phyloP scores from a whole-genome alignment of 208 protist genomes.

The Leishmania tarentolae region DNA sequence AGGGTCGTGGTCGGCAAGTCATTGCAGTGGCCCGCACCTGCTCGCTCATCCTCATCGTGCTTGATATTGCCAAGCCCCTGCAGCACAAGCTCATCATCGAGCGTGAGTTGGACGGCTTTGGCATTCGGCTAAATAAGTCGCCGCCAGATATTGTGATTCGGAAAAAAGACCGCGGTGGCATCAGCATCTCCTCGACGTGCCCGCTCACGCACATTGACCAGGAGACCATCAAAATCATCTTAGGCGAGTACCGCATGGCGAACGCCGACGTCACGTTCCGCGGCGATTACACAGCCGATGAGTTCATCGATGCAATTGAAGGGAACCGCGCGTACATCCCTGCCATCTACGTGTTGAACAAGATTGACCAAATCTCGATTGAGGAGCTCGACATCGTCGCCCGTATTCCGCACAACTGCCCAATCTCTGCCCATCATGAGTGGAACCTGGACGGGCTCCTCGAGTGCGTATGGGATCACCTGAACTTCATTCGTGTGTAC shows the following conservation, averaged over 20 bases:
- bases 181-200: slow-evolving; percentile 90
- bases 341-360: slow-evolving; percentile 98
- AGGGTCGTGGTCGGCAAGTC: slow-evolving; percentile 98
- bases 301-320: slow-evolving; percentile 99
- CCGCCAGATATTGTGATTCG: slow-evolving; percentile 97
- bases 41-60: slow-evolving; percentile 98
- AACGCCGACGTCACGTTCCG: slow-evolving; percentile 96
- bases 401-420: slow-evolving; percentile 96
- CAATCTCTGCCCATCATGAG: slow-evolving; percentile 95
- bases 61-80: slow-evolving; percentile 98
- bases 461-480: slow-evolving; percentile 98
- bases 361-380: slow-evolving; percentile 98
- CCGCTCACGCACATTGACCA: slow-evolving; percentile 88
- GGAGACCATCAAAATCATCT: slow-evolving; percentile 93
- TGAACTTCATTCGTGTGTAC: slow-evolving; percentile 98
- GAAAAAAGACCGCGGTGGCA: slow-evolving; percentile 94
- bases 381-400: slow-evolving; percentile 97
- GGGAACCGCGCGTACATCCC: slow-evolving; percentile 97
- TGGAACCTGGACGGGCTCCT: slow-evolving; percentile 98
- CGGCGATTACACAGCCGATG: slow-evolving; percentile 95
- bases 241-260: slow-evolving; percentile 95
- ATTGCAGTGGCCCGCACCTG: slow-evolving; percentile 97
- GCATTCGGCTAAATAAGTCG: slow-evolving; percentile 98
- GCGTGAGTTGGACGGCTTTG: slow-evolving; percentile 98
- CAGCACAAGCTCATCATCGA: slow-evolving; percentile 96